phyloP scores from a whole-genome alignment of 2,329 filamentous ascomycete species.

The Cytospora paraplurivora region DNA sequence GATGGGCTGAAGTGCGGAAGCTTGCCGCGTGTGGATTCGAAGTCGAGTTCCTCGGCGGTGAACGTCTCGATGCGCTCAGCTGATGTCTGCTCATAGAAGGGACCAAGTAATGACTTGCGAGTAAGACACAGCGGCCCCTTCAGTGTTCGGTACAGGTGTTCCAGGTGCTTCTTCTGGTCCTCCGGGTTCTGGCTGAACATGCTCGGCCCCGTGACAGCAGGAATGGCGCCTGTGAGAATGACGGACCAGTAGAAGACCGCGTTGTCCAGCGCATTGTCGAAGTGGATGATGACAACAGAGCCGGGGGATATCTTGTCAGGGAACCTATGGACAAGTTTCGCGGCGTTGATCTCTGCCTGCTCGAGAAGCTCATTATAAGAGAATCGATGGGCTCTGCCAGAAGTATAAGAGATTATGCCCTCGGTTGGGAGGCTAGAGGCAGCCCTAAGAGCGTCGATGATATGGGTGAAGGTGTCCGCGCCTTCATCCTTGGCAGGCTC shows the following conservation, averaged over 20 bases:
- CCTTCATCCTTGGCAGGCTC: too few species aligned
- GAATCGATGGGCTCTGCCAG: neutral
- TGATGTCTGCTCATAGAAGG: neutral
- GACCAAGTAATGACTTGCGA: neutral
- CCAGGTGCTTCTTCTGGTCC: neutral
- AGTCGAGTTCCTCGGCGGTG: neutral
- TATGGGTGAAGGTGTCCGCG: neutral
- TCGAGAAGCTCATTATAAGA: neutral
- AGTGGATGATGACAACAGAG: neutral
- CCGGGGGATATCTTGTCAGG: neutral
- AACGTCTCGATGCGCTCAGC: neutral
- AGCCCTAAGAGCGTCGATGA: neutral
- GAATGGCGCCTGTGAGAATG: neutral
- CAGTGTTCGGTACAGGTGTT: neutral
- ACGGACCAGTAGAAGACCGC: neutral
- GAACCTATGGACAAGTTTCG: neutral
- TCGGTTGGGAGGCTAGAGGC: neutral
- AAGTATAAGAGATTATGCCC: neutral
- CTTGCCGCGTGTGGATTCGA: constrained; percentile 19
- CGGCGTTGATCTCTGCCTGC: neutral
- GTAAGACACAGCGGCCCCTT: neutral
- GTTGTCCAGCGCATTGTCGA: neutral
- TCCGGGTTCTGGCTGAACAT: constrained; percentile 1
- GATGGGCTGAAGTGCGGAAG: neutral
- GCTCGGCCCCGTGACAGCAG: neutral